These are phyloP conservation scores for Athelia sp. DNA, from an alignment of 1,284 basidiomycete species.

Conservation along the genomic window DNA sequence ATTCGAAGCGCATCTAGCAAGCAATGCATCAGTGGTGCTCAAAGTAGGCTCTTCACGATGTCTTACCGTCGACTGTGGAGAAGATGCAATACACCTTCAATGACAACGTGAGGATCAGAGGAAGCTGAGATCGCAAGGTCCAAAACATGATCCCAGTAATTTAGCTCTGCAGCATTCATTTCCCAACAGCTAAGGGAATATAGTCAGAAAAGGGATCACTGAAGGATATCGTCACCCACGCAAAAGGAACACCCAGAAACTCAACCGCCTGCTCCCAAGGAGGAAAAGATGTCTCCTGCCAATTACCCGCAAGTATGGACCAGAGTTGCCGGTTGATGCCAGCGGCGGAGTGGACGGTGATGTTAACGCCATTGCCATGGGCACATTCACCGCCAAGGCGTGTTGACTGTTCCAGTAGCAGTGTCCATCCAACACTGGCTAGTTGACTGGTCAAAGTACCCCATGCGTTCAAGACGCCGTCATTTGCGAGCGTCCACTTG, in stretches of 20 bases:
- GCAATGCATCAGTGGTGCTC: too few species aligned
- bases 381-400: too few species aligned
- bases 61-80: too few species aligned
- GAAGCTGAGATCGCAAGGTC: background rate
- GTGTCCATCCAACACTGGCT: background rate
- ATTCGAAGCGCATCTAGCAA: too few species aligned
- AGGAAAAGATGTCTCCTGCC: background rate
- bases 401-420: too few species aligned
- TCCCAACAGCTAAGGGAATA: background rate
- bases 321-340: too few species aligned
- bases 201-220: background rate
- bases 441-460: constrained; percentile 39
- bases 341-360: too few species aligned
- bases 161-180: constrained; percentile 3
- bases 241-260: constrained; percentile 6
- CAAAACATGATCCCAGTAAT: background rate
- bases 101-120: too few species aligned
- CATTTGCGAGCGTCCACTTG: constrained; percentile 31
- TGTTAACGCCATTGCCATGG: too few species aligned
- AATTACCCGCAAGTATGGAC: too few species aligned
- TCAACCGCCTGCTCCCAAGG: too few species aligned
- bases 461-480: constrained; percentile 36
- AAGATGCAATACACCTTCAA: background rate
- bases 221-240: constrained; percentile 6
- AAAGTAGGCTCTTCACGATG: constrained; percentile 2